phyloP scores from a whole-genome alignment of 164 flowering plant genomes.

The Protea cynaroides region DNA sequence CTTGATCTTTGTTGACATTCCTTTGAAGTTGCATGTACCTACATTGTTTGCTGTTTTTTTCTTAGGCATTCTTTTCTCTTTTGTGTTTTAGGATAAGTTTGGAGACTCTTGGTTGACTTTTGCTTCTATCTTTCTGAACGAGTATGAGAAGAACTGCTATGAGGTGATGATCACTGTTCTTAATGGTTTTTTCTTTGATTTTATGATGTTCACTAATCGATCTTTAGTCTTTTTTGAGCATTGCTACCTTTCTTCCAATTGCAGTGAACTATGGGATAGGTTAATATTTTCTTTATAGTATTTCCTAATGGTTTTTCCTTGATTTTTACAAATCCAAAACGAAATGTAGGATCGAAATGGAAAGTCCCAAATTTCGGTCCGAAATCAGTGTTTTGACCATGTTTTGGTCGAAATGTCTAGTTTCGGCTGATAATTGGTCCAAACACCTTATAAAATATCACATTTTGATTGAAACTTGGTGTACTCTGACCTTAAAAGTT shows the following conservation, averaged over 20 bases:
- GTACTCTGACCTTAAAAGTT: too few species aligned
- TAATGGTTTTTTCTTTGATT: neutral
- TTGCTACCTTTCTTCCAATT: neutral
- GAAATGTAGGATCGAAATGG: too few species aligned
- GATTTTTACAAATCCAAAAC: too few species aligned
- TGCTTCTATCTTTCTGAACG: conserved; percentile 69
- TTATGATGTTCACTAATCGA: neutral
- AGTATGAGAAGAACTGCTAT: conserved; percentile 57
- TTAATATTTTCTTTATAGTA: too few species aligned
- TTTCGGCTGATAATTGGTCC: too few species aligned
- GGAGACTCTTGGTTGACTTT: conserved; percentile 72
- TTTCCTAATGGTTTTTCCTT: too few species aligned
- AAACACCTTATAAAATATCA: too few species aligned
- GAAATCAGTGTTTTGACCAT: too few species aligned
- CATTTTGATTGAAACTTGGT: too few species aligned
- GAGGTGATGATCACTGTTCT: conserved; percentile 47
- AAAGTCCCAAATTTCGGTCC: too few species aligned
- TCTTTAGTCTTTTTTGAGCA: neutral
- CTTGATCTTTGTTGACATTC: neutral
- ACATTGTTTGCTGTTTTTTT: neutral
- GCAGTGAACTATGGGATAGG: too few species aligned
- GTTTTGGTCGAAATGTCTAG: too few species aligned
- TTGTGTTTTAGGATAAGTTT: conserved; percentile 67
- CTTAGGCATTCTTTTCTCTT: neutral
- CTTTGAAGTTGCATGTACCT: neutral